These are phyloP conservation scores for Zasmidium angulare DNA, from an alignment of 2,329 filamentous ascomycete genomes.

Conservation along the genomic window DNA sequence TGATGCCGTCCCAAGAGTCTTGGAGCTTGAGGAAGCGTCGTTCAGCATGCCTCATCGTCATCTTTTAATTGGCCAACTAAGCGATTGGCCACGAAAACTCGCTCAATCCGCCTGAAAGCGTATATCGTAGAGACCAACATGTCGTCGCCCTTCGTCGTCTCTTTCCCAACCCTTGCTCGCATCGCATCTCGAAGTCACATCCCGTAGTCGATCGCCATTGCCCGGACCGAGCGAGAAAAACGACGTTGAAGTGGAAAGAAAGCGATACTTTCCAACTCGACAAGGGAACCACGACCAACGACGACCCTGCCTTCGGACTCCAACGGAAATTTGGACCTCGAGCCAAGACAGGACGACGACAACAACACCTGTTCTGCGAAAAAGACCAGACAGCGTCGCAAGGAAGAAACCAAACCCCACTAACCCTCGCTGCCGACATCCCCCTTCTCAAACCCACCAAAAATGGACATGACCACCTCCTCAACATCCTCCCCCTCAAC, in stretches of 20 bases:
- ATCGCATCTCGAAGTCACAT: too few species aligned
- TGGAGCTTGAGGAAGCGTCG: too few species aligned
- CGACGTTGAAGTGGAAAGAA: not conserved
- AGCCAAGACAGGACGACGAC: too few species aligned
- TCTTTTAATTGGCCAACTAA: not conserved
- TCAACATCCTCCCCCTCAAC: not conserved
- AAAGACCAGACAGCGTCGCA: too few species aligned
- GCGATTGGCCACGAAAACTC: too few species aligned
- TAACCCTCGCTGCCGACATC: not conserved
- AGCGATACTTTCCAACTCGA: not conserved
- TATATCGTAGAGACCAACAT: not conserved
- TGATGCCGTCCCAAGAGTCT: too few species aligned
- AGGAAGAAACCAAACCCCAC: too few species aligned
- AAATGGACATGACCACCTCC: constrained; percentile 9
- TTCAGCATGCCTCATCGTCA: not conserved
- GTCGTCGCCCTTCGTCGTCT: not conserved
- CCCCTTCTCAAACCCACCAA: not conserved
- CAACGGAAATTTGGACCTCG: not conserved
- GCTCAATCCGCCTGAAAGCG: not conserved
- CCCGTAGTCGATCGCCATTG: too few species aligned
- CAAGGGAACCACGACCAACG: not conserved
- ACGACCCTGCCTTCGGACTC: not conserved
- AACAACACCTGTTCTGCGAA: not conserved
- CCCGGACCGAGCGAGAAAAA: too few species aligned
- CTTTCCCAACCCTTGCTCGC: not conserved